A percentile compares a stretch with the other conserved stretches of the same genome.
Evolutionary conservation across 208 protist species (phyloP).

Genomic region (Herpetomonas samuelpessoai): DNA sequence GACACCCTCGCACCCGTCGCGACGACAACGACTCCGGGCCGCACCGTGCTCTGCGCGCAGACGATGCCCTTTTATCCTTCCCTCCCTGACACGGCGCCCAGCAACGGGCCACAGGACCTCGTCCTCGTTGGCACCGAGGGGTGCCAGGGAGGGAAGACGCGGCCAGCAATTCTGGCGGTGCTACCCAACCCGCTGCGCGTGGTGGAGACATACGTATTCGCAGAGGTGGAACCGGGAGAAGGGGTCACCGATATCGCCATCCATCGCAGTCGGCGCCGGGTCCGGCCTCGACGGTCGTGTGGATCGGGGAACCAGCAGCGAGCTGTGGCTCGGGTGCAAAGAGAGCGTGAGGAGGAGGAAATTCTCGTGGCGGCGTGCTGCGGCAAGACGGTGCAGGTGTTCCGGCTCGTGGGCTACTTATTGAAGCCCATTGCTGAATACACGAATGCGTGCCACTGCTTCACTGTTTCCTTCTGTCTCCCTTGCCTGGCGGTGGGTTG

Average conservation of each 20-base stretch:
- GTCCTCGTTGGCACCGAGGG: conserved; percentile 5
- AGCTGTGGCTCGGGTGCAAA: no score
- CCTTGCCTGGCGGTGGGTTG: conserved; percentile 4
- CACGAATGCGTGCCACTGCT: neutral
- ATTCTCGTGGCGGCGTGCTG: conserved; percentile 5
- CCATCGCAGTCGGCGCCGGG: neutral
- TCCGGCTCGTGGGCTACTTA: neutral
- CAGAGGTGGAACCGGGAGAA: neutral
- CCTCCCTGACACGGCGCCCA: no score
- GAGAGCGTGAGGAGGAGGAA: neutral
- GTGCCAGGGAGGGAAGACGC: neutral
- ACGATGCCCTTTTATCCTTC: neutral
- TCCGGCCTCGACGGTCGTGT: no score
- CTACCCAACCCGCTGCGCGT: conserved; percentile 30
- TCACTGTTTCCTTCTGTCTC: neutral
- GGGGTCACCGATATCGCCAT: conserved; percentile 9
- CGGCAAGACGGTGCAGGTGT: neutral
- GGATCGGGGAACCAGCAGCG: no score
- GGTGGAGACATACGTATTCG: conserved; percentile 5
- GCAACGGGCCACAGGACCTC: neutral
- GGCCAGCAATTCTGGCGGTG: conserved; percentile 20
- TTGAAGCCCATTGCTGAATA: conserved; percentile 1
- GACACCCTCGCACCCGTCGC: no score
- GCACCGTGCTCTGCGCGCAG: neutral
- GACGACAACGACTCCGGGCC: no score